Evolutionary conservation across 768 basidiomycete species (phyloP), one percentile per base, ranked within the genome.

Genomic region (Boletus eberwhitei): DNA sequence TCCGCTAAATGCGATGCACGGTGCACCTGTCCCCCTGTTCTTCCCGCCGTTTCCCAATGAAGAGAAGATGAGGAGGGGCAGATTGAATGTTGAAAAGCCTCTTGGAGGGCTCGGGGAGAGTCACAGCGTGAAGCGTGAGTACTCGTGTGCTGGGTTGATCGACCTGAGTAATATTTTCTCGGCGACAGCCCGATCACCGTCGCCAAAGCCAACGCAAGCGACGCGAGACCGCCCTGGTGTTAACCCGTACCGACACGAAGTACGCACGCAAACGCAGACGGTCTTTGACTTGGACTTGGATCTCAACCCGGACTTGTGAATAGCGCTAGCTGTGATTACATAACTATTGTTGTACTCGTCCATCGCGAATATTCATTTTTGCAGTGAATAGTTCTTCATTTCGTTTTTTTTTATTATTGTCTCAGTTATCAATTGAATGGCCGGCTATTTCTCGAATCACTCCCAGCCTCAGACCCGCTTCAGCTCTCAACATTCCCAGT

Each of bases 21-120:
- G 87, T 61, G 84, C 84, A 12, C 87, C 87, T 1, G 85, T 86
- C 17, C 88, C 87, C 17, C 66, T 90, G 39, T 92, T 93, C 78
- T 91, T 92, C 74, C 90, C 90, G 36, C 92, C 92, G 12, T 93
- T 92, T 69, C 91, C 91, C 1, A 92, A 91, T 64, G 90, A 92
- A 72, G 91, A 92, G 68, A 93, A 90, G 71, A 91, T 93, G 88
- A 84, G 90, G 48, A 79, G 85, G 24, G 91, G 91, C 1, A 79
- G 80, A 53, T 80, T 92, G 69, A 90, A 88, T 64, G 84, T 84
- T 21, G 89, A 91, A 69, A 87, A 85, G 26, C 90, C 89, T 1
- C 77, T 92, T 53, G 91, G 87, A 6, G 70, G 83, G 41, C 77
- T 88, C 44, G 91, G 88, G 37, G 91, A 93, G 74, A 90, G 85